Evolutionary conservation across 768 basidiomycete species (phyloP).

Genomic region (Gymnopilus dilepis): DNA sequence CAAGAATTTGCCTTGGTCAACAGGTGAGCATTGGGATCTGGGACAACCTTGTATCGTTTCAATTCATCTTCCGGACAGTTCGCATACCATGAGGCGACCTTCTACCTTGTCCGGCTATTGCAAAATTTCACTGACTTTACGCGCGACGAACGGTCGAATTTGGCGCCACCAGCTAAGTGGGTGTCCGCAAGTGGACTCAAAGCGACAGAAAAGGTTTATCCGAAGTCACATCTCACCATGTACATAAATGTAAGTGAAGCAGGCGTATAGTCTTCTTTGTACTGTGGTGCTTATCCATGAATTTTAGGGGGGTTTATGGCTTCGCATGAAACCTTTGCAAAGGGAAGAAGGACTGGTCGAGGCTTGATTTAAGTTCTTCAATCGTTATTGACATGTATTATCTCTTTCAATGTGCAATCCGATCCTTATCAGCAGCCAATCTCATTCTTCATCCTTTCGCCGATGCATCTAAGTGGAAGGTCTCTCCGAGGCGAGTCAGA

Average conservation of each 20-base stretch:
- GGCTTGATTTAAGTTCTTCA: no score
- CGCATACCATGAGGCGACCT: constrained; percentile 67
- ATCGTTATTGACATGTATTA: no score
- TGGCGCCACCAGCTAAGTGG: constrained; percentile 35
- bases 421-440: no score
- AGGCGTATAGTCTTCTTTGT: no score
- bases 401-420: no score
- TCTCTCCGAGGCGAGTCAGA: no score
- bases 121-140: constrained; percentile 51
- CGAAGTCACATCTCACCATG: constrained; percentile 46
- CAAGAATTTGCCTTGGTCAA: constrained; percentile 63
- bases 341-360: no score
- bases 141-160: constrained; percentile 42
- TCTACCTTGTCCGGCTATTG: constrained; percentile 56
- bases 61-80: constrained; percentile 41
- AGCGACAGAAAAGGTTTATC: constrained; percentile 44
- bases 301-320: constrained; percentile 51
- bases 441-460: no score
- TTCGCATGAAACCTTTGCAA: constrained; percentile 33
- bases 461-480: no score
- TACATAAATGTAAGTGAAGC: constrained; percentile 46
- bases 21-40: constrained; percentile 26
- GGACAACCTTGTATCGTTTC: no score
- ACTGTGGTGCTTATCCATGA: background rate
- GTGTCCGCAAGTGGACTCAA: constrained; percentile 32